These are phyloP conservation scores for Westerdykella sp. DNA, from an alignment of 2,329 filamentous ascomycete genomes.

Conservation along the genomic window DNA sequence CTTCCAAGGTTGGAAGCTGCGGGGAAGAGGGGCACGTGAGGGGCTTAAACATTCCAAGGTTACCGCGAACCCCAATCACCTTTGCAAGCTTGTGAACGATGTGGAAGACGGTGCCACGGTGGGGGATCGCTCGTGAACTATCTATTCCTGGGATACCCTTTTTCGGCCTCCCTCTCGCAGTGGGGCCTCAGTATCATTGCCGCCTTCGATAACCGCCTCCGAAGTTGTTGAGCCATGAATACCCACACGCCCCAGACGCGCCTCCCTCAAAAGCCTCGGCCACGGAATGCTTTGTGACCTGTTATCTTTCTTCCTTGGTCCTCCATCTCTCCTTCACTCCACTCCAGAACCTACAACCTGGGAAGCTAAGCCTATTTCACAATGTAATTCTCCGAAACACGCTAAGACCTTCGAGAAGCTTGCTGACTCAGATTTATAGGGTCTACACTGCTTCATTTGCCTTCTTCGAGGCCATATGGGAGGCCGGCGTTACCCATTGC, in stretches of 20 bases:
- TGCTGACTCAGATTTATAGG: conserved; percentile 13
- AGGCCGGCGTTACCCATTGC: conserved; percentile 44
- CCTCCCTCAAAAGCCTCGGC: not conserved
- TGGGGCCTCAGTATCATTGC: not conserved
- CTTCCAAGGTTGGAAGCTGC: not conserved
- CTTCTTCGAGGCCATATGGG: conserved; percentile 77
- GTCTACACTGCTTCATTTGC: conserved; percentile 69
- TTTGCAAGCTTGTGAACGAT: too few relatives aligned
- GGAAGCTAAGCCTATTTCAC: not conserved
- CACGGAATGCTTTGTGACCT: not conserved
- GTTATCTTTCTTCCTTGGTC: not conserved
- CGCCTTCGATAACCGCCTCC: conserved; percentile 1
- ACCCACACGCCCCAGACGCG: not conserved
- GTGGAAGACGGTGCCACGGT: too few relatives aligned
- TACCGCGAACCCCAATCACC: too few relatives aligned
- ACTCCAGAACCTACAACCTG: not conserved
- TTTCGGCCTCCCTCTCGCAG: too few relatives aligned
- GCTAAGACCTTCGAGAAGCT: not conserved
- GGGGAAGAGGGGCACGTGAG: too few relatives aligned
- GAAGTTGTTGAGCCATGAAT: not conserved
- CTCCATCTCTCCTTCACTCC: not conserved
- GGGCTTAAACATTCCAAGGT: too few relatives aligned
- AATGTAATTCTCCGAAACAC: not conserved
- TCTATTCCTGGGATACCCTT: too few relatives aligned
- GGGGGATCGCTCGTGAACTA: too few relatives aligned